phyloP scores from a whole-genome alignment of 345 rosid genomes.

The Limnanthes douglasii region DNA sequence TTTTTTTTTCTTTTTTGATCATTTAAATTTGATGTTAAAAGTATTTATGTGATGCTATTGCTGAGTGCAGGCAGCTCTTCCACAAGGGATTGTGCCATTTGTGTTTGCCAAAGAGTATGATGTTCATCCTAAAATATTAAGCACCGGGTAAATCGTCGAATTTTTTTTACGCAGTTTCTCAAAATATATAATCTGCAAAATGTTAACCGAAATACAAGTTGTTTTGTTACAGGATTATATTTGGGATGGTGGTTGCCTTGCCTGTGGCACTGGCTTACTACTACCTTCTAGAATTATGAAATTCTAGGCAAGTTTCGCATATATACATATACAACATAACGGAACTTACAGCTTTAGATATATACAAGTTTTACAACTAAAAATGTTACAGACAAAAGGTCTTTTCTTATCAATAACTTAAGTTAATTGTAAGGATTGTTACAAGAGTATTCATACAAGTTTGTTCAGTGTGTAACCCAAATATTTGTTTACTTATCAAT shows the following conservation, averaged over 20 bases:
- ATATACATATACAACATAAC: too few relatives aligned
- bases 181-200: too few relatives aligned
- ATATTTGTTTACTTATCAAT: too few relatives aligned
- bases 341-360: too few relatives aligned
- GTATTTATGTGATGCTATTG: neutral
- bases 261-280: slow-evolving; percentile 68
- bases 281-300: slow-evolving; percentile 46
- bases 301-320: too few relatives aligned
- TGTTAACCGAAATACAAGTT: too few relatives aligned
- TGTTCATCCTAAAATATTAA: slow-evolving; percentile 57
- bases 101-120: slow-evolving; percentile 85
- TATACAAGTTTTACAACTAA: too few relatives aligned
- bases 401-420: too few relatives aligned
- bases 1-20: neutral
- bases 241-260: slow-evolving; percentile 70
- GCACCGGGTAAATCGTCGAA: slow-evolving; percentile 42
- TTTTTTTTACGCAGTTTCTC: neutral
- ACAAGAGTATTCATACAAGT: too few relatives aligned
- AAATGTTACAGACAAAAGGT: too few relatives aligned
- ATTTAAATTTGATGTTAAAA: neutral
- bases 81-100: slow-evolving; percentile 84
- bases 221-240: slow-evolving; percentile 40
- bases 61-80: slow-evolving; percentile 75
- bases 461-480: too few relatives aligned
- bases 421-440: too few relatives aligned